Conservation (phyloP, 331 rosid species). For the Acacia concinna region DNA sequence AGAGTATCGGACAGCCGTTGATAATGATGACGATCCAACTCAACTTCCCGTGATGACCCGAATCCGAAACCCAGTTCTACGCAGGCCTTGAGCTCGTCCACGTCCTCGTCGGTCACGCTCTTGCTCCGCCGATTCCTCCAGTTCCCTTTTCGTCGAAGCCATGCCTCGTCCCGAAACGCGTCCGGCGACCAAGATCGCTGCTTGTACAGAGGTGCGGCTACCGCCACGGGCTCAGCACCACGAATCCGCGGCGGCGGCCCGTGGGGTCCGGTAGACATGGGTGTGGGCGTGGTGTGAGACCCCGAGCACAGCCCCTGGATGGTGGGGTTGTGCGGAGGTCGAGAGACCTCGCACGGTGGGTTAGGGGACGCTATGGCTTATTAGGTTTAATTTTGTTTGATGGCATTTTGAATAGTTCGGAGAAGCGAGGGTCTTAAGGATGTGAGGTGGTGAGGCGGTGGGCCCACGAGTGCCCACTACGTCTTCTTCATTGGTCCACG, state of each 20-base stretch:
- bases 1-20: constrained; percentile 58
- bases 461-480: constrained; percentile 16
- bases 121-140: constrained; percentile 45
- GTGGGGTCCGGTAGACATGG: constrained; percentile 38
- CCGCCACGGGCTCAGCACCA: not conserved
- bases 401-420: not conserved
- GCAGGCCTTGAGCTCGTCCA: constrained; percentile 69
- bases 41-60: constrained; percentile 43
- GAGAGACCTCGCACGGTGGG: constrained; percentile 54
- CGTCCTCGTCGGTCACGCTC: constrained; percentile 74
- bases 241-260: constrained; percentile 25
- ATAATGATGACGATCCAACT: constrained; percentile 25
- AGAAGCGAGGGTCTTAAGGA: not conserved
- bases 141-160: constrained; percentile 59
- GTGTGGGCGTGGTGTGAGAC: not conserved
- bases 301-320: constrained; percentile 39
- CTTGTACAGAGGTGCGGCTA: constrained; percentile 41
- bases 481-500: constrained; percentile 42
- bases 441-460: not conserved
- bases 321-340: constrained; percentile 51
- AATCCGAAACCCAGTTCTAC: constrained; percentile 71
- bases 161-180: constrained; percentile 61
- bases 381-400: not conserved
- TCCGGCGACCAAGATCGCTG: constrained; percentile 71
- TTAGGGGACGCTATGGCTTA: constrained; percentile 38